These are phyloP conservation scores for Chrysopogon serrulatus DNA, from an alignment of 176 grass and related monocot species.

Conservation along the genomic window DNA sequence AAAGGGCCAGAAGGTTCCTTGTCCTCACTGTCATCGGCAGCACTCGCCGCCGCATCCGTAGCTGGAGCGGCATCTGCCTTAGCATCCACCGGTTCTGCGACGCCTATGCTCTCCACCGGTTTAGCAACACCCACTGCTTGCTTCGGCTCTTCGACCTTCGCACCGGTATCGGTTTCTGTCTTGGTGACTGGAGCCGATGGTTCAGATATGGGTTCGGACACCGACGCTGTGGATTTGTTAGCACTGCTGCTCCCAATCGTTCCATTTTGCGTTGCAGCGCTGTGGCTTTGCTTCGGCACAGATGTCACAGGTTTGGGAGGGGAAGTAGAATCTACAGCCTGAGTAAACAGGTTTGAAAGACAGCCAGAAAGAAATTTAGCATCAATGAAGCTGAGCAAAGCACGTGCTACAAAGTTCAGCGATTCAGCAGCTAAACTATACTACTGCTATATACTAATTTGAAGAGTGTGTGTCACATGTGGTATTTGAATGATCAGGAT, in stretches of 20 bases:
- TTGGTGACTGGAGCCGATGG: background rate
- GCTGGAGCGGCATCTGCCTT: conserved; percentile 6
- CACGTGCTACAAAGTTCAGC: background rate
- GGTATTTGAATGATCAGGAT: background rate
- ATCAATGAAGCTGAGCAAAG: background rate
- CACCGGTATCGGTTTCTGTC: background rate
- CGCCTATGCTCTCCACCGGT: background rate
- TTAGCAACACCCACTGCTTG: conserved; percentile 2
- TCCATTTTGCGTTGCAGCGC: conserved; percentile 15
- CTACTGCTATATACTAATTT: background rate
- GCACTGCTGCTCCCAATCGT: background rate
- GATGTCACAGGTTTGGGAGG: background rate
- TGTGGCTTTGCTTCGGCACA: background rate
- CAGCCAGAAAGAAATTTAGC: background rate
- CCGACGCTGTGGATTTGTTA: background rate
- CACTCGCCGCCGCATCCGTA: background rate
- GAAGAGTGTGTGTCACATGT: background rate
- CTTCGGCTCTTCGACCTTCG: conserved; percentile 1
- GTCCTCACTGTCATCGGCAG: conserved; percentile 5
- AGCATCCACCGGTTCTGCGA: conserved; percentile 8
- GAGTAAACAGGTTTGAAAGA: background rate
- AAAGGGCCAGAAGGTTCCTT: conserved; percentile 44
- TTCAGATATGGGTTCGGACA: background rate
- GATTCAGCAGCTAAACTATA: background rate
- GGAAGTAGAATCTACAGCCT: conserved; percentile 21